Conservation (phyloP, 2,329 filamentous ascomycete species). For the Rhexocercosporidium sp. region DNA sequence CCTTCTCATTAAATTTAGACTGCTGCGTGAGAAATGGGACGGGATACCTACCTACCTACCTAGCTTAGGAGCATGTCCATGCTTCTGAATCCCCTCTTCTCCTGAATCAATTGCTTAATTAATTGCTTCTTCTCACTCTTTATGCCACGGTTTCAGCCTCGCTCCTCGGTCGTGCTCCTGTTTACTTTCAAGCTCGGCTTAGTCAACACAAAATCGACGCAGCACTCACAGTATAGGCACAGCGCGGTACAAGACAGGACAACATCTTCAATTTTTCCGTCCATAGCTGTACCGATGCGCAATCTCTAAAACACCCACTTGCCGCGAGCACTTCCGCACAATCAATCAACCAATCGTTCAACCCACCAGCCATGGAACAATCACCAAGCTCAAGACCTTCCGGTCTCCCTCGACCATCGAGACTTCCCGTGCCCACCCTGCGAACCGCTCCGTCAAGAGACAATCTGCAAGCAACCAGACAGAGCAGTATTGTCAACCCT, state of each 20-base stretch:
- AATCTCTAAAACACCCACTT: constrained; percentile 2
- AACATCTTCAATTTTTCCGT: neutral
- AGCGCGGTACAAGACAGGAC: too few species aligned
- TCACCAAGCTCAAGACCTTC: constrained; percentile 34
- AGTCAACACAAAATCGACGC: too few species aligned
- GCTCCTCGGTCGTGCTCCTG: constrained; percentile 11
- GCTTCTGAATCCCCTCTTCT: constrained; percentile 10
- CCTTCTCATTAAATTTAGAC: neutral
- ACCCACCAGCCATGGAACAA: constrained; percentile 37
- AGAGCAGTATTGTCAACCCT: constrained; percentile 31
- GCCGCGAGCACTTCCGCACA: constrained; percentile 16
- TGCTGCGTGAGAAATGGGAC: neutral
- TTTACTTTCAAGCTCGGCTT: constrained; percentile 1
- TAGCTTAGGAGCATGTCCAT: too few species aligned
- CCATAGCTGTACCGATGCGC: constrained; percentile 17
- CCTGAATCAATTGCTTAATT: neutral
- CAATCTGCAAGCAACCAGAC: constrained; percentile 45
- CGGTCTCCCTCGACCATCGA: constrained; percentile 56
- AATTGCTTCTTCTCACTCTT: neutral
- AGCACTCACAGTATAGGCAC: too few species aligned
- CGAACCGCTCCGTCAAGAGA: constrained; percentile 54
- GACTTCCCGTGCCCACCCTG: constrained; percentile 56
- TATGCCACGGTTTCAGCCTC: constrained; percentile 6
- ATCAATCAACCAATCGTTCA: neutral
- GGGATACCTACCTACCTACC: too few species aligned